Percentiles rank a stretch among this genome's conserved stretches.
phyloP scores from a whole-genome alignment of 257 asterid genomes.

The Gentiana macrophylla region DNA sequence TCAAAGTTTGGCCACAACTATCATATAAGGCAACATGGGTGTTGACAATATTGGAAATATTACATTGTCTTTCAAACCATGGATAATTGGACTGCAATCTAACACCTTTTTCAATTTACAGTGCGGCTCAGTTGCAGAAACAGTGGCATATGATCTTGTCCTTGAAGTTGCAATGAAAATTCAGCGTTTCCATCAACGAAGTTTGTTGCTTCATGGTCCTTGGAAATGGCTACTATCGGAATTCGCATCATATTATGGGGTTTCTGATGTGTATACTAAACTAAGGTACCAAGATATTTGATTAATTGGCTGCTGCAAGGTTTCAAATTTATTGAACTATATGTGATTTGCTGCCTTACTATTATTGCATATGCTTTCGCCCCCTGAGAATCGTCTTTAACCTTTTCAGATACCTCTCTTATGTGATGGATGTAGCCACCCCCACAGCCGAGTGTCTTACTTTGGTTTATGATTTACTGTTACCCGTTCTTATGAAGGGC shows the following conservation, averaged over 20 bases:
- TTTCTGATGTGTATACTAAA: slow-evolving; percentile 46
- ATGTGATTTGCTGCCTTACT: not conserved
- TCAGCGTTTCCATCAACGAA: slow-evolving; percentile 35
- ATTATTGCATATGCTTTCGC: not conserved
- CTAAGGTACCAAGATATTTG: slow-evolving; percentile 21
- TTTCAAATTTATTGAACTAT: slow-evolving; percentile 6
- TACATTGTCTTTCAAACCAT: too few relatives aligned
- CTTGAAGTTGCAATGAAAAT: slow-evolving; percentile 45
- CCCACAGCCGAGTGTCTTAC: slow-evolving; percentile 44
- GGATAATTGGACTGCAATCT: slow-evolving; percentile 4
- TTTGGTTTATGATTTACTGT: slow-evolving; percentile 27
- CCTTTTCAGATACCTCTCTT: slow-evolving; percentile 37
- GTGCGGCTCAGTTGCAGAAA: slow-evolving; percentile 53
- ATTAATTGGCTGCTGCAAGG: not conserved
- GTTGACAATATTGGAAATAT: not conserved
- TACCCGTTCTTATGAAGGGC: slow-evolving; percentile 39
- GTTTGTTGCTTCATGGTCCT: slow-evolving; percentile 34
- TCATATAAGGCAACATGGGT: too few relatives aligned
- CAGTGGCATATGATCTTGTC: slow-evolving; percentile 45
- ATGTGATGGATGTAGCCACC: slow-evolving; percentile 52
- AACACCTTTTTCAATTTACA: slow-evolving; percentile 13
- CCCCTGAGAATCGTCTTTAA: not conserved
- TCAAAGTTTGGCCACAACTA: too few relatives aligned
- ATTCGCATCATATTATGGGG: slow-evolving; percentile 43
- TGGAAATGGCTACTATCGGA: slow-evolving; percentile 49